Base-by-base conservation (phyloP, 306 rosid species). In the Oxytropis ochrocephala region DNA sequence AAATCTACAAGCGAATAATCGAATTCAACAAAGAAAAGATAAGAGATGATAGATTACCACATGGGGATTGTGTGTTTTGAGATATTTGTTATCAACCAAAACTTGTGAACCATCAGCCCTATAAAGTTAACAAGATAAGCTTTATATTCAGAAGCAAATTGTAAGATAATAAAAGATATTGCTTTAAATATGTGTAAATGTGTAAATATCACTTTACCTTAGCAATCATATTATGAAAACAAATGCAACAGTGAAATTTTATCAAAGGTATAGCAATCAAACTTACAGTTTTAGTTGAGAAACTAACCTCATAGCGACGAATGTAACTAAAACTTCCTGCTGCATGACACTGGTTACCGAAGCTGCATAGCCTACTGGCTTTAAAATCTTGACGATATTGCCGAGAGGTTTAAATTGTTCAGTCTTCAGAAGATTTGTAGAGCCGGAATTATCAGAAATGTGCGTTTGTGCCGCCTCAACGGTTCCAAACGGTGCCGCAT, bases 21-120 rank as follows among this genome's bases (percentile, higher is more conserved):
- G 35, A 55, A 32, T n/a, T 32, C 6, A 17, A 39, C 5, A 42
- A 9, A 5, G 17, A 38, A 42, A 9, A 5, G 17, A 38, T 33
- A 19, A 38, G 6, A 67, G 54, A 78, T 6, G 11, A 16, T 64
- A 50, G 18, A 76, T 83, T 83, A 94, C 98, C 81, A 94, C 83
- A 14, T 70, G 78, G 4, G 98, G 97, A 75, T 88, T 18, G 65
- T 75, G 44, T 27, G 82, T 67, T 81, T 86, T 90, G 67, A 94
- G 92, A 82, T 79, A 84, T 67, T 82, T 81, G 87, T 94, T 94
- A 70, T 90, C 91, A 51, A 90, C 97, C 76, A 79, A 56, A 69
- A 94, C 92, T 85, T 88, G 94, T 17, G 85, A 50, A 44, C 98
- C 98, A 74, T 94, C 96, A 8, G 96, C 84, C 88, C 98, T 94